Conservation (phyloP, 192 early-diverging fungal species). For the Spinellus fusiger region DNA sequence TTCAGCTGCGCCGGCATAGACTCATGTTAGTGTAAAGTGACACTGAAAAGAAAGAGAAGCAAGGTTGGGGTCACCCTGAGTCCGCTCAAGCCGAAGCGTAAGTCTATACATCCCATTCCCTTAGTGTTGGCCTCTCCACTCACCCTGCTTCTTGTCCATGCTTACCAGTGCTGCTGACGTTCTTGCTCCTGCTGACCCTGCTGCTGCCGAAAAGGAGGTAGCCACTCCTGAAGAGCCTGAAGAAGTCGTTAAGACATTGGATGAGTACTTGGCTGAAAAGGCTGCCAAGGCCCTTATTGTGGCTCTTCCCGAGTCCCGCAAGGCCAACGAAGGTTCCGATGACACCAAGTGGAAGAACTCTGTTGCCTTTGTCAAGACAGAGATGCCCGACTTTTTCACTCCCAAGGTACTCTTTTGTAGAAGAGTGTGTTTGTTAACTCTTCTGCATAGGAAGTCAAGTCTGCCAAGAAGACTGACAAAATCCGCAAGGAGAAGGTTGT, state of each 20-base stretch:
- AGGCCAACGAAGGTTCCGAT: constrained; percentile 87
- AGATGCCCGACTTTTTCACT: constrained; percentile 70
- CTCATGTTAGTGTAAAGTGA: no score
- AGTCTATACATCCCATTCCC: constrained; percentile 8
- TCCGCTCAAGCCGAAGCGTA: constrained; percentile 52
- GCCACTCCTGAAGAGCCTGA: constrained; percentile 64
- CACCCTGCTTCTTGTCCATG: background rate
- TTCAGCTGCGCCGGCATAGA: background rate
- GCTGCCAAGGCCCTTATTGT: constrained; percentile 55
- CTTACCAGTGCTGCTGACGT: constrained; percentile 11
- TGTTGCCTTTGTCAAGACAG: constrained; percentile 63
- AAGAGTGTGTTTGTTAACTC: background rate
- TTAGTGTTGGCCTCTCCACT: constrained; percentile 14
- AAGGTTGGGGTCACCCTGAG: constrained; percentile 72
- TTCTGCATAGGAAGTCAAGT: constrained; percentile 21
- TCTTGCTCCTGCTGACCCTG: constrained; percentile 25
- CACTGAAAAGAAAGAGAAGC: constrained; percentile 88
- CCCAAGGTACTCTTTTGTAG: constrained; percentile 54
- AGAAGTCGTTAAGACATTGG: constrained; percentile 77
- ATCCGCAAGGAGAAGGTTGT: constrained; percentile 67
- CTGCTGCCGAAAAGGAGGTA: constrained; percentile 28
- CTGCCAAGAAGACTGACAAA: constrained; percentile 45
- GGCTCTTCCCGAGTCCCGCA: constrained; percentile 56
- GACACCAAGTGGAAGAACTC: constrained; percentile 77
- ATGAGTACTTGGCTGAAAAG: constrained; percentile 79